Evolutionary conservation across 805 yeast genomes (phyloP), one percentile per base, ranked within the genome.

Genomic region (Metschnikowia colocasiae): DNA sequence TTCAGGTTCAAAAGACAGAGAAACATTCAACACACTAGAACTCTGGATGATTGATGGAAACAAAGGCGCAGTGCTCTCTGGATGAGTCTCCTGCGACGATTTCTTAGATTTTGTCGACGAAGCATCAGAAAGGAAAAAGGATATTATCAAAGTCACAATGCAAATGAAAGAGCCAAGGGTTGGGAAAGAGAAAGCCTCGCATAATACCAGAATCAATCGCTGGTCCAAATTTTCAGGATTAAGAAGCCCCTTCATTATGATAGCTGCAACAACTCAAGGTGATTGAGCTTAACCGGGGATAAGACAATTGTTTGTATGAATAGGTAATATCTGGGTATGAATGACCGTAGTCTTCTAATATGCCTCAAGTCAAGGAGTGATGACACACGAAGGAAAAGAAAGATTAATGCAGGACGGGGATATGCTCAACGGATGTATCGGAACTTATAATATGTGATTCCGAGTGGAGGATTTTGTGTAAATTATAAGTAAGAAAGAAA

Each of bases 31-130:
- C 10, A 16, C 29, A 16, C 27, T 15, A 15, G 43, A 31, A 12
- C 29, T 25, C n/a, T 31, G 38, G 12, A 27, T 45, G 15, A 55
- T 53, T 6, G 52, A 44, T 3, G 58, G 58, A 39, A 55, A 55
- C 43, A 55, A 50, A 23, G 22, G 44, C 10, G 29, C 32, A 18
- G 12, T 15, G 10, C 23, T 31, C 18, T 39, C 41, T 4, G 23
- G 16, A 4, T 13, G 16, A 18, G 31, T 23, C 25, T 46, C 19
- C 20, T 20, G 46, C 15, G 45, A 12, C n/a, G 32, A 20, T n/a
- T 36, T 29, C n/a, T 46, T 40, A 16, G 45, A 29, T 34, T 36
- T 31, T 29, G 33, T n/a, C 8, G 36, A 16, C 9, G 36, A 22
- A 10, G 19, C 22, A 10, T 26, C 45, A 9, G 43, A 30, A 15